phyloP scores from a whole-genome alignment of 345 rosid species.

The Xanthoceras sorbifolium region DNA sequence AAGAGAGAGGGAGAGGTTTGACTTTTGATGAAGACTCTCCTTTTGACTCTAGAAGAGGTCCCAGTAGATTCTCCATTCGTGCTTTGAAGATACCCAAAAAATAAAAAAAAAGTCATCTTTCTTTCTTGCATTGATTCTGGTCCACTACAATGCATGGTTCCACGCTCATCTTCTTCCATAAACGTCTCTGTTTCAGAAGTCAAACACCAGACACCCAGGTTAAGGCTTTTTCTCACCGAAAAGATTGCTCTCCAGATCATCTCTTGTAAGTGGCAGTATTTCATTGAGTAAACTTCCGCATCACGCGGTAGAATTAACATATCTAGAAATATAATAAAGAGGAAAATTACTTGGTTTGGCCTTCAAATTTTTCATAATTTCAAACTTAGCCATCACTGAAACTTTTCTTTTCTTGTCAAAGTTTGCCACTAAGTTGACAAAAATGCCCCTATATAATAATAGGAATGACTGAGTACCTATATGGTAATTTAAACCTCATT shows the following conservation, averaged over 20 bases:
- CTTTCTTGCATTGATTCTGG: not conserved
- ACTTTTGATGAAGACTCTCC: constrained; percentile 1
- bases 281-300: too few relatives aligned
- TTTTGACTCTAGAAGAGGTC: constrained; percentile 21
- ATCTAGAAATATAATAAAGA: too few relatives aligned
- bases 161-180: not conserved
- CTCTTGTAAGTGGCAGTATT: too few relatives aligned
- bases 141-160: constrained; percentile 9
- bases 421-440: too few relatives aligned
- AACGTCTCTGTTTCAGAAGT: constrained; percentile 13
- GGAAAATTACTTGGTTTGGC: too few relatives aligned
- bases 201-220: constrained; percentile 13
- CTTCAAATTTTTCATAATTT: too few relatives aligned
- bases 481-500: too few relatives aligned
- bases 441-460: too few relatives aligned
- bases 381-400: too few relatives aligned
- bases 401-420: too few relatives aligned
- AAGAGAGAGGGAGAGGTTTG: constrained; percentile 3
- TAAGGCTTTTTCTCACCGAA: not conserved
- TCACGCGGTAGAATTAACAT: too few relatives aligned
- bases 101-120: not conserved
- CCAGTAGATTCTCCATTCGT: constrained; percentile 5
- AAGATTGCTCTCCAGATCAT: not conserved
- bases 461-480: too few relatives aligned
- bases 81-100: constrained; percentile 16